phyloP scores from a whole-genome alignment of 1,284 basidiomycete genomes.

The Pseudozyma sp. region DNA sequence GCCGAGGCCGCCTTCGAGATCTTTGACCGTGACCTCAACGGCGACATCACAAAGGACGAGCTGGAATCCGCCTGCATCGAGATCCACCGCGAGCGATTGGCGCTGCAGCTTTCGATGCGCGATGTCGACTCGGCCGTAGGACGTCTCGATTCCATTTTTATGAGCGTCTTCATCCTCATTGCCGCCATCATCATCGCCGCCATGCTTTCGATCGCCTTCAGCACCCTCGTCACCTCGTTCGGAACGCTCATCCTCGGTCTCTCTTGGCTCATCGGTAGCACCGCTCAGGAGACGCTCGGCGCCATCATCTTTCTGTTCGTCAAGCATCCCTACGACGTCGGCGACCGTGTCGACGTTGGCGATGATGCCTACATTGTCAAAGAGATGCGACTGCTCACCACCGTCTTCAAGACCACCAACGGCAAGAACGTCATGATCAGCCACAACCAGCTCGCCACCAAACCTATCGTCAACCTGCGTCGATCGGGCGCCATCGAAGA shows the following conservation, averaged over 20 bases:
- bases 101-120: slow-evolving; percentile 86
- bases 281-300: slow-evolving; percentile 76
- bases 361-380: slow-evolving; percentile 81
- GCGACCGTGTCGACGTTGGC: slow-evolving; percentile 73
- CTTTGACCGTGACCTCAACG: slow-evolving; percentile 87
- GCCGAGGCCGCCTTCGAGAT: slow-evolving; percentile 75
- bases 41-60: slow-evolving; percentile 81
- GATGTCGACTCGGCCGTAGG: slow-evolving; percentile 84
- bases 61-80: slow-evolving; percentile 81
- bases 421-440: slow-evolving; percentile 49
- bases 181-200: slow-evolving; percentile 75
- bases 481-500: slow-evolving; percentile 80
- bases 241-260: slow-evolving; percentile 85
- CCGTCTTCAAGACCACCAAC: slow-evolving; percentile 68
- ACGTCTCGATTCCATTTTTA: slow-evolving; percentile 72
- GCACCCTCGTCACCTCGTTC: slow-evolving; percentile 81
- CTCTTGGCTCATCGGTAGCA: slow-evolving; percentile 86
- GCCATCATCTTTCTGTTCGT: slow-evolving; percentile 89
- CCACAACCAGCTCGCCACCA: slow-evolving; percentile 50
- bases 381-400: slow-evolving; percentile 85
- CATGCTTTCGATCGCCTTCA: slow-evolving; percentile 76
- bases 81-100: slow-evolving; percentile 84
- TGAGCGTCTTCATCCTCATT: slow-evolving; percentile 74
- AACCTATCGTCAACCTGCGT: slow-evolving; percentile 77
- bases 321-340: slow-evolving; percentile 86